A percentile compares a stretch with the other conserved stretches of the same genome.
Evolutionary conservation across 2,329 filamentous ascomycete genomes (phyloP).

Genomic region (Colletotrichum destructivum): DNA sequence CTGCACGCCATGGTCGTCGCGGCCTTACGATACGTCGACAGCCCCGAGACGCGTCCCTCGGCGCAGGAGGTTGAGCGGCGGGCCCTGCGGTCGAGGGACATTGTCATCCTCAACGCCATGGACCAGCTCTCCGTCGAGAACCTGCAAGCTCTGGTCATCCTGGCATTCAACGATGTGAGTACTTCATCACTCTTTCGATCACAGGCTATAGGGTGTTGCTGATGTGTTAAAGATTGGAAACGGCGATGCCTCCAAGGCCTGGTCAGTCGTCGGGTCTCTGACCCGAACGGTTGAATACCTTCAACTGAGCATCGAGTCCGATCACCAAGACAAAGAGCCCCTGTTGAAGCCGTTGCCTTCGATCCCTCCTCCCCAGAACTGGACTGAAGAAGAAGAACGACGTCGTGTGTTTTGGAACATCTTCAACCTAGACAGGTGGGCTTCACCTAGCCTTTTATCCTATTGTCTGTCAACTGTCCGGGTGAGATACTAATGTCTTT

Average conservation of each 20-base stretch:
- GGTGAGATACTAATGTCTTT: not conserved
- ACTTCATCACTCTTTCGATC: not conserved
- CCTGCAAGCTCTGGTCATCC: conserved; percentile 55
- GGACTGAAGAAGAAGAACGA: conserved; percentile 52
- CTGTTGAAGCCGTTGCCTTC: conserved; percentile 48
- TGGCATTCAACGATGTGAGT: conserved; percentile 55
- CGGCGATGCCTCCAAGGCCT: conserved; percentile 40
- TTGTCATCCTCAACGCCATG: conserved; percentile 52
- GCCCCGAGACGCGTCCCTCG: conserved; percentile 45
- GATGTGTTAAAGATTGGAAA: conserved; percentile 41
- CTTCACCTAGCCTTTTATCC: no score
- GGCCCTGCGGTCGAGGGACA: conserved; percentile 39
- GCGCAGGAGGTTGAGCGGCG: conserved; percentile 43
- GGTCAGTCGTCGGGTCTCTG: conserved; percentile 36
- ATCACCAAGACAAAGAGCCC: conserved; percentile 39
- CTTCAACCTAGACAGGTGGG: conserved; percentile 50
- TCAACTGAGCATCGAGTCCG: conserved; percentile 42
- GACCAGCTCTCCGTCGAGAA: conserved; percentile 54
- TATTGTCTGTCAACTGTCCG: not conserved
- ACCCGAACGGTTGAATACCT: conserved; percentile 43
- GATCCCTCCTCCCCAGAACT: conserved; percentile 48
- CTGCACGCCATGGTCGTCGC: conserved; percentile 55
- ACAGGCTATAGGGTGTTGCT: not conserved
- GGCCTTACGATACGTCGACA: conserved; percentile 47
- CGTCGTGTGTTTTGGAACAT: conserved; percentile 53